Conservation (phyloP, 352 stramenopile genomes). For the Nothophytophthora sp. region DNA sequence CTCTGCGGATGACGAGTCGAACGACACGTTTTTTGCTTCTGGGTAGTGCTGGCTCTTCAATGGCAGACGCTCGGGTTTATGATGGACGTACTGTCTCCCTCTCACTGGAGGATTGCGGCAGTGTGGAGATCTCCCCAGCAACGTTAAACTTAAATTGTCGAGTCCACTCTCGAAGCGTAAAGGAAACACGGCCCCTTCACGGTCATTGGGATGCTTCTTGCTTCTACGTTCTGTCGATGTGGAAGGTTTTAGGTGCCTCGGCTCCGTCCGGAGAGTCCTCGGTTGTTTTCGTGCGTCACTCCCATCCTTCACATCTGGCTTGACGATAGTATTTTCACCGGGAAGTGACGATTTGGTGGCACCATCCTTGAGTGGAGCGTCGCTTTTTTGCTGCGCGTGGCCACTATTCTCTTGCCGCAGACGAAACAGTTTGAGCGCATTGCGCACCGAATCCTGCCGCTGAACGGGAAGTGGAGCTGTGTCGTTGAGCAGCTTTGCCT, state of each 20-base stretch:
- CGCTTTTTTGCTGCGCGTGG: background rate
- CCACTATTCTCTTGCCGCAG: constrained; percentile 35
- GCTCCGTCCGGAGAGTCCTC: too few species aligned
- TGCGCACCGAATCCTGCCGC: constrained; percentile 39
- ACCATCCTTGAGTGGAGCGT: background rate
- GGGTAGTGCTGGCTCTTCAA: background rate
- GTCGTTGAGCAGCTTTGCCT: background rate
- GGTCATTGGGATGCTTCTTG: background rate
- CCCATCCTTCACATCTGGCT: background rate
- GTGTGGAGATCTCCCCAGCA: constrained; percentile 15
- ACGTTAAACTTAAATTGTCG: constrained; percentile 18
- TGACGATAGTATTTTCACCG: background rate
- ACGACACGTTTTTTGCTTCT: background rate
- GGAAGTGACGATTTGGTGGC: background rate
- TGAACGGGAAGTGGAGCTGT: background rate
- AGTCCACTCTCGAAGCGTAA: constrained; percentile 20
- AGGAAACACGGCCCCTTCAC: constrained; percentile 16
- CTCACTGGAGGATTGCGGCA: constrained; percentile 19
- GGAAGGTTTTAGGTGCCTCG: too few species aligned
- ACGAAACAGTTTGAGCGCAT: constrained; percentile 56
- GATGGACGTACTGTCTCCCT: constrained; percentile 18
- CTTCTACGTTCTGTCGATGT: too few species aligned
- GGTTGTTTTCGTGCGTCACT: background rate
- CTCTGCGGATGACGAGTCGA: background rate
- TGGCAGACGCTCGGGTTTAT: background rate